phyloP scores from a whole-genome alignment of 208 protist genomes.

The Entamoeba invadens region DNA sequence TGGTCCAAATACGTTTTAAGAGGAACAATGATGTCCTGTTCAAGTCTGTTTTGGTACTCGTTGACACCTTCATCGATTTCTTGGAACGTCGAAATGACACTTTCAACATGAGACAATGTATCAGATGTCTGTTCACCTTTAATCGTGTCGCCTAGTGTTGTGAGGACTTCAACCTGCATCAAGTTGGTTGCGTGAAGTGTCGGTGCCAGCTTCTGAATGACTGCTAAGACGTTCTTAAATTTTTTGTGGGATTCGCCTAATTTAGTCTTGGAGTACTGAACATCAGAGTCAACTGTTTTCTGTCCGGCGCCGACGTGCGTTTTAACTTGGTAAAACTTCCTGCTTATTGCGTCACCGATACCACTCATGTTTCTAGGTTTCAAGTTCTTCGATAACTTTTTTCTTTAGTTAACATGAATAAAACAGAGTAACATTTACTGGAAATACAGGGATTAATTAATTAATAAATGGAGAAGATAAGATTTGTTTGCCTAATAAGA shows the following conservation, averaged over 20 bases:
- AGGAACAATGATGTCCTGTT: neutral
- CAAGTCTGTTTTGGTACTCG: neutral
- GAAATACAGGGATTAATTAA: too few species aligned
- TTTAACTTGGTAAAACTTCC: neutral
- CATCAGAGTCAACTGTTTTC: neutral
- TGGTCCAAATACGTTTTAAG: neutral
- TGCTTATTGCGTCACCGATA: neutral
- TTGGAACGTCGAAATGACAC: neutral
- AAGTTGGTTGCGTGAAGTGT: neutral
- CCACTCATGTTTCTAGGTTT: neutral
- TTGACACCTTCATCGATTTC: neutral
- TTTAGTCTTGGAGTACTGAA: neutral
- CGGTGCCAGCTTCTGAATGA: neutral
- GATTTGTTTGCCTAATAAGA: too few species aligned
- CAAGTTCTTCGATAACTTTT: too few species aligned
- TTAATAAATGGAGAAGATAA: too few species aligned
- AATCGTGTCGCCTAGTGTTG: neutral
- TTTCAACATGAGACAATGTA: neutral
- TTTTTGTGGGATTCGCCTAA: neutral
- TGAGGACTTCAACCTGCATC: neutral
- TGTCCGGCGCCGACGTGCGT: neutral
- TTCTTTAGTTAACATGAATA: too few species aligned
- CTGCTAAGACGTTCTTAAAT: neutral
- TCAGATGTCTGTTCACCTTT: neutral
- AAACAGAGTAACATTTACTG: too few species aligned